Evolutionary conservation across 768 basidiomycete species (phyloP), one percentile per base, ranked within the genome.

Genomic region (Tubosaeta sp.): DNA sequence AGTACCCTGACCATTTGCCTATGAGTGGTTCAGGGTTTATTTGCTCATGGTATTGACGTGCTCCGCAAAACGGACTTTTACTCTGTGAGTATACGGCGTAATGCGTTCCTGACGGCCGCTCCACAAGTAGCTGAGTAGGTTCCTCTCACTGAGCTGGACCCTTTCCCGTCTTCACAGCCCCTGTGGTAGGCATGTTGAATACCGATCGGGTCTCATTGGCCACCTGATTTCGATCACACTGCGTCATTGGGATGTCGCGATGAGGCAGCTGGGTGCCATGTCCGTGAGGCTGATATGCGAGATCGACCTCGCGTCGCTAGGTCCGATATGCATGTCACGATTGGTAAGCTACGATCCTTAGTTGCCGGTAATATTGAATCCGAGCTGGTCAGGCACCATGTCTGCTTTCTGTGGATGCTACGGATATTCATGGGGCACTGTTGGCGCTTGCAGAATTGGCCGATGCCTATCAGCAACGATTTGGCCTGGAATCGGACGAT

Each of bases 31-130:
- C 61, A 98, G 95, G 84, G 80, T 53, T 71, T 94, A 47, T 94
- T 97, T 66, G 85, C 90, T 40, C 87, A 95, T 70, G 96, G 96
- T 2, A 96, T 99, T 55, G 91, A 93, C 62, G 87, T 97, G 22
- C 73, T 99, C 40, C 79, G 84, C 36, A 89, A 90, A 66, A 90
- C 90, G 0, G 96, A 99, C 71, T 98, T 97, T 69, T 97, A 92
- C 71, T 86, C 92, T 35, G 88, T 98, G 52, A 90, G 93, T 59
- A 75, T 91, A 22, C 74, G 91, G 46, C 78, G 86, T 56, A 87
- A 90, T 56, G 85, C 95, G 0, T 96, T 93, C 65, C 70, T 90
- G n/a, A 68, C 76, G 14, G 90, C 91, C 35, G 92, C 93, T 49
- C 86, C 88, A 40, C 83, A 88, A 61, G 90, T 96, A 39, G 90